These are phyloP conservation scores for Rhynchospora tenuis DNA, from an alignment of 176 grass and related monocot species.

Conservation along the genomic window DNA sequence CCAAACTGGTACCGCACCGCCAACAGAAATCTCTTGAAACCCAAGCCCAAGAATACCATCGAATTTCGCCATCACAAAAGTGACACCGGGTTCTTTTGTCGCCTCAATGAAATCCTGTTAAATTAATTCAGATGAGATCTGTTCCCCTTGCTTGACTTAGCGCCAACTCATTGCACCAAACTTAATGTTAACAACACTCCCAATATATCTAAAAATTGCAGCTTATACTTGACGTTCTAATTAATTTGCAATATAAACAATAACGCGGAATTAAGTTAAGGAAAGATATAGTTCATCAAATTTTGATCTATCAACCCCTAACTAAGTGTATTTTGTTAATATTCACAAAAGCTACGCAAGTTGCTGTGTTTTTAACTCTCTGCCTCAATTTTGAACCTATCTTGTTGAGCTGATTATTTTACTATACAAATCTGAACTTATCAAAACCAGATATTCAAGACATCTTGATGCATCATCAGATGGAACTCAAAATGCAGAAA, in stretches of 20 bases:
- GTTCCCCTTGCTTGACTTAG: not conserved
- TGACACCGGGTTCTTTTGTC: slow-evolving; percentile 61
- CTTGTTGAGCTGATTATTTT: not conserved
- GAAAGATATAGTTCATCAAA: not conserved
- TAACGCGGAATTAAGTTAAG: not conserved
- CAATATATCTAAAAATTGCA: not conserved
- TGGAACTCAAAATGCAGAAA: not conserved
- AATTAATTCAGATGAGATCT: slow-evolving; percentile 24
- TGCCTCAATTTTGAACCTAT: not conserved
- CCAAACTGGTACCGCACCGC: slow-evolving; percentile 65
- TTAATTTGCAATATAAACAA: not conserved
- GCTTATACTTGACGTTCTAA: not conserved
- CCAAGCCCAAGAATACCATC: slow-evolving; percentile 96
- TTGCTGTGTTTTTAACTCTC: not conserved
- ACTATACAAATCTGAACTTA: no score
- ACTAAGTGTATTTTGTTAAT: not conserved
- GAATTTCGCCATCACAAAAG: slow-evolving; percentile 67
- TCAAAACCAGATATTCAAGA: not conserved
- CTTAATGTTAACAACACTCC: not conserved
- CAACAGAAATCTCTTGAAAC: slow-evolving; percentile 91
- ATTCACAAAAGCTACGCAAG: not conserved
- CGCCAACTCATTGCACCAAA: not conserved
- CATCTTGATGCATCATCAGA: not conserved
- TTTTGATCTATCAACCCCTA: not conserved
- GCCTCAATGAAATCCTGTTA: slow-evolving; percentile 93